A percentile compares a stretch with the other conserved stretches of the same genome.
Evolutionary conservation across 129 eudicot species (phyloP).

Genomic region (Arctium lappa): DNA sequence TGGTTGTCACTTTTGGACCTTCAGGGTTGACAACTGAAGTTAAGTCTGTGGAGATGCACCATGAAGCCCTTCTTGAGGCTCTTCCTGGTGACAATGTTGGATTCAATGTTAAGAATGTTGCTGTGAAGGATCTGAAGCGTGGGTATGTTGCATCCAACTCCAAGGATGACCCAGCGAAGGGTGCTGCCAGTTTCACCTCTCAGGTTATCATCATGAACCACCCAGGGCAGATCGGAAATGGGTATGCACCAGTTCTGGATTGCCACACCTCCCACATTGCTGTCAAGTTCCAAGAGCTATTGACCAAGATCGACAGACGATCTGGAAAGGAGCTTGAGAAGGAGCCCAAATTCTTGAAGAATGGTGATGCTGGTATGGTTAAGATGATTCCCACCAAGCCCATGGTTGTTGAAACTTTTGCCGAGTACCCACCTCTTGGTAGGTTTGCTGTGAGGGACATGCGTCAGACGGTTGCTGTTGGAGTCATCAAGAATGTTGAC

Average conservation of each 20-base stretch:
- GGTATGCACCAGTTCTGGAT: constrained; percentile 49
- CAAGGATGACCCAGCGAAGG: constrained; percentile 46
- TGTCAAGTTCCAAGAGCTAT: constrained; percentile 37
- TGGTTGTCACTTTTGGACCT: constrained; percentile 52
- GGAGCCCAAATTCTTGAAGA: constrained; percentile 54
- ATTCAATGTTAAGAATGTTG: constrained; percentile 54
- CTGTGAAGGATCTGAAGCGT: constrained; percentile 55
- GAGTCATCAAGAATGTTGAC: constrained; percentile 49
- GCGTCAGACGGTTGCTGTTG: constrained; percentile 55
- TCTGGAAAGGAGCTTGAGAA: constrained; percentile 53
- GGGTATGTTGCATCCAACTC: constrained; percentile 51
- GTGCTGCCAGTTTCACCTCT: constrained; percentile 41
- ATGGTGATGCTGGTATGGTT: constrained; percentile 47
- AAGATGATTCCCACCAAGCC: constrained; percentile 50
- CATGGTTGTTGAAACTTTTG: constrained; percentile 38
- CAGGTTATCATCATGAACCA: constrained; percentile 59
- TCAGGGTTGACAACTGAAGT: constrained; percentile 53
- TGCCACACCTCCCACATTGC: constrained; percentile 56
- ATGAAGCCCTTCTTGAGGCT: constrained; percentile 42
- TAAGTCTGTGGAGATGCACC: constrained; percentile 56
- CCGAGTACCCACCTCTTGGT: constrained; percentile 32
- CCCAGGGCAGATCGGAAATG: constrained; percentile 53
- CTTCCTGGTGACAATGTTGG: constrained; percentile 53
- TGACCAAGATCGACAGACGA: constrained; percentile 52
- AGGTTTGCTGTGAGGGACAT: constrained; percentile 47